Evolutionary conservation across 2,329 filamentous ascomycete species (phyloP).

Genomic region (Colletotrichum horii): DNA sequence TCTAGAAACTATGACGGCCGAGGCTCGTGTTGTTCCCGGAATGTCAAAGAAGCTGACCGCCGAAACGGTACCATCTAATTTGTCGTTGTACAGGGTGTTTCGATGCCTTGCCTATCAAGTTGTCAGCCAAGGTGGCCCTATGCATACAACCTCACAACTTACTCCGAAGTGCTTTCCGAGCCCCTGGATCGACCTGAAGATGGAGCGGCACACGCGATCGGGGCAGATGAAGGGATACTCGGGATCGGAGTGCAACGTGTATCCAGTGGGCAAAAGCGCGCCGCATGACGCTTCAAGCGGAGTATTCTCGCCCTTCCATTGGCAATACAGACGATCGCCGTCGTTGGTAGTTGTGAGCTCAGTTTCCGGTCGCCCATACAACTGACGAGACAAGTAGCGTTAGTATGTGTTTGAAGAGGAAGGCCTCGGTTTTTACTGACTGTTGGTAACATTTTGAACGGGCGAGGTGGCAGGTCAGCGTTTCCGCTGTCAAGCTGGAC

Average conservation of each 20-base stretch:
- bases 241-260: conserved; percentile 29
- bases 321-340: background rate
- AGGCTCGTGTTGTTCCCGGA: background rate
- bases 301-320: background rate
- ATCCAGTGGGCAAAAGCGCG: conserved; percentile 36
- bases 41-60: conserved; percentile 24
- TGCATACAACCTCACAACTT: background rate
- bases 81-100: conserved; percentile 39
- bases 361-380: background rate
- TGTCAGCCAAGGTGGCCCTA: background rate
- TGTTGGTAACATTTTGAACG: background rate
- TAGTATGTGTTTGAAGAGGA: background rate
- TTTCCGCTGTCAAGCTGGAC: background rate
- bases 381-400: background rate
- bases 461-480: background rate
- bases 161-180: conserved; percentile 28
- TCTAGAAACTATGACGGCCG: conserved; percentile 29
- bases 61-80: conserved; percentile 44
- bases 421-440: background rate
- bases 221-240: conserved; percentile 38
- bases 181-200: conserved; percentile 26
- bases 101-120: conserved; percentile 23
- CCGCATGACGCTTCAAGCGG: conserved; percentile 25
- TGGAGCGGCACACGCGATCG: conserved; percentile 38
- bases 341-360: background rate